Conservation (phyloP, 2,329 filamentous ascomycete species). For the Aspergillus sp. region DNA sequence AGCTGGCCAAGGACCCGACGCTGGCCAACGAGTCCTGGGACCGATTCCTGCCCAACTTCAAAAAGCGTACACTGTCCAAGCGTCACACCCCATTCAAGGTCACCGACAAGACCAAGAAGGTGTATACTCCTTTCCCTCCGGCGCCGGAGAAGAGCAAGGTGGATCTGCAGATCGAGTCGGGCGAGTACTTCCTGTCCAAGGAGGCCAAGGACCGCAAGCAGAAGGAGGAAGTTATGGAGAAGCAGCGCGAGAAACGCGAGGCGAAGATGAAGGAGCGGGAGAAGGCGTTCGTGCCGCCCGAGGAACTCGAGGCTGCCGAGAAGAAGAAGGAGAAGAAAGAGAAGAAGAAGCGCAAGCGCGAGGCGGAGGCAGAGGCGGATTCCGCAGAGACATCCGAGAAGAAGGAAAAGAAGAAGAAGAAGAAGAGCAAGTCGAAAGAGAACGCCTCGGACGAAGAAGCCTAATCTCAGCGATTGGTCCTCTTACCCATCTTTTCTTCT, state of each 20-base stretch:
- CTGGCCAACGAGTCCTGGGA: slow-evolving; percentile 91
- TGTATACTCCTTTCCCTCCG: slow-evolving; percentile 95
- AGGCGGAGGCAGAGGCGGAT: slow-evolving; percentile 35
- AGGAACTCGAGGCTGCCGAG: slow-evolving; percentile 63
- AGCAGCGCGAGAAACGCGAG: slow-evolving; percentile 82
- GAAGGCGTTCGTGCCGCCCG: slow-evolving; percentile 82
- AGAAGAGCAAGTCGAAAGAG: slow-evolving; percentile 40
- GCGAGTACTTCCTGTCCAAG: slow-evolving; percentile 95
- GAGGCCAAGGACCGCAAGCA: slow-evolving; percentile 83
- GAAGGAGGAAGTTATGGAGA: slow-evolving; percentile 77
- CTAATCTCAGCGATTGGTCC: slow-evolving; percentile 15
- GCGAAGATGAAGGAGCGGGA: slow-evolving; percentile 84
- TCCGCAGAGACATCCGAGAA: slow-evolving; percentile 43
- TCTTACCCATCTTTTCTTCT: slow-evolving; percentile 19
- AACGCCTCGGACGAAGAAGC: slow-evolving; percentile 26
- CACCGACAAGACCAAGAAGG: slow-evolving; percentile 89
- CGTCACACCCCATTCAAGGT: slow-evolving; percentile 79
- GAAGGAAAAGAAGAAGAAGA: slow-evolving; percentile 62
- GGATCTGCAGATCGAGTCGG: slow-evolving; percentile 94
- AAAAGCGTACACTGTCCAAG: slow-evolving; percentile 86
- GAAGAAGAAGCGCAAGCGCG: slow-evolving; percentile 44
- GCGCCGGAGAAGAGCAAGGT: slow-evolving; percentile 98
- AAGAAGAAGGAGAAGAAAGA: slow-evolving; percentile 49
- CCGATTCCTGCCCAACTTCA: slow-evolving; percentile 94
- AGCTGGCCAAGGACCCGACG: slow-evolving; percentile 84